Evolutionary conservation across 2,329 filamentous ascomycete genomes (phyloP), one percentile per base, ranked within the genome.

Genomic region (Colletotrichum musicola): DNA sequence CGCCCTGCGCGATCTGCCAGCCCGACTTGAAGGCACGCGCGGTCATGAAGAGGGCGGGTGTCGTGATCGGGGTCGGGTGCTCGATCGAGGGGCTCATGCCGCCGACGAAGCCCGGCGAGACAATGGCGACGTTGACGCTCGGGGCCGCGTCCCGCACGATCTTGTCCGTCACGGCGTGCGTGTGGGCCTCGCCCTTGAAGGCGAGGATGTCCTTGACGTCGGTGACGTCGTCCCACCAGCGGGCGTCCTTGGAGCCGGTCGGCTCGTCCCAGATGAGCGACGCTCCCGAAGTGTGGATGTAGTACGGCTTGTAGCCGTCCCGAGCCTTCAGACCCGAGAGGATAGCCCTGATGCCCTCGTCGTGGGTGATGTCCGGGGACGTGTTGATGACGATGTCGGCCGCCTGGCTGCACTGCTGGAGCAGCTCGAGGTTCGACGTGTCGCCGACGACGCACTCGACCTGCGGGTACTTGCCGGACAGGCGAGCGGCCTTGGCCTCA

Each of bases 41-140:
- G 44, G 64, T 69, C 16, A 51, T 64, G 16, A 68, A 63, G 30
- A 53, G 61, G n/a, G 71, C 70, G 27, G 60, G 54, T 35, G 35
- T 71, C 16, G 58, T 69, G 59, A 73, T 70, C n/a, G 72, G 68
- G 18, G 62, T 70, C 18, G 70, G 65, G 55, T 74, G 61, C 38
- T 65, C 35, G 7, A 73, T 62, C 14, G 68, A 73, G 3, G 69
- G 65, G 46, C 68, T 72, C 56, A 69, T 68, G 46, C 73, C 73
- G 46, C 69, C 69, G 10, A 73, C 71, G 35, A 69, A 70, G 4
- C 68, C 72, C 5, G 71, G 70, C 4, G 71, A 68, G 18, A 63
- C 35, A 30, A 65, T 62, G 56, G 62, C 62, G 10, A 65, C 62
- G 16, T 65, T 65, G 47, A 62, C 56, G 3, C 59, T 14, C 1